These are phyloP conservation scores for Petunia hybrid DNA, from an alignment of 305 asterid genomes.

Conservation along the genomic window DNA sequence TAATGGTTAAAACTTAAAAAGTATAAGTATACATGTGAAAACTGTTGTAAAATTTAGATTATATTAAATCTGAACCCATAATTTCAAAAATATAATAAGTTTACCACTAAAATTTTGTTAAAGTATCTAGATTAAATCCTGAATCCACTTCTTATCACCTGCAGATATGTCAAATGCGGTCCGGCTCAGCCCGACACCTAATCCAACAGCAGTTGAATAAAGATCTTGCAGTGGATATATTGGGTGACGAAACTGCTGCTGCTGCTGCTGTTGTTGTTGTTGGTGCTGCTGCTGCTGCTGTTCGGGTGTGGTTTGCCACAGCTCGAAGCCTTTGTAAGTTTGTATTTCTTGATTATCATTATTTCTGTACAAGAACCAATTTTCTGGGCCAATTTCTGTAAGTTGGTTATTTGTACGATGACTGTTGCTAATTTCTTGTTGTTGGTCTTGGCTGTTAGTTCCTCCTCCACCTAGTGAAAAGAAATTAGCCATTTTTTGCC, in stretches of 20 bases:
- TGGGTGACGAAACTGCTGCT: conserved; percentile 35
- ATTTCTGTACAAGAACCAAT: conserved; percentile 74
- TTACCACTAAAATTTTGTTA: too few species aligned
- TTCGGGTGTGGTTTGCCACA: conserved; percentile 59
- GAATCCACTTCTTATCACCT: background rate
- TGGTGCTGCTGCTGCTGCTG: conserved; percentile 37
- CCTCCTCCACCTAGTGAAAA: conserved; percentile 79
- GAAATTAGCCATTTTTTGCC: conserved; percentile 74
- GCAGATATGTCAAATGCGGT: conserved; percentile 15
- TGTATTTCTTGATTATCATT: conserved; percentile 47
- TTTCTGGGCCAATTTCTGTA: conserved; percentile 65
- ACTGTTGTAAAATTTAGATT: too few species aligned
- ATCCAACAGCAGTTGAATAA: conserved; percentile 31
- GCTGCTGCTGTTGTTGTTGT: conserved; percentile 42
- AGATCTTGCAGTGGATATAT: conserved; percentile 31
- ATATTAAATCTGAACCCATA: background rate
- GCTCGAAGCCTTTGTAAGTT: conserved; percentile 67
- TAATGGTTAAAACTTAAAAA: too few species aligned
- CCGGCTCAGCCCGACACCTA: conserved; percentile 11
- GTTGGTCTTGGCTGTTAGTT: conserved; percentile 29
- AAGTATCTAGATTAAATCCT: background rate
- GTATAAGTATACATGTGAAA: too few species aligned
- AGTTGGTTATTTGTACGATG: conserved; percentile 18
- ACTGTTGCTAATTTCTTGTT: conserved; percentile 47
- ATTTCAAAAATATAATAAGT: background rate